phyloP scores from a whole-genome alignment of 495 filamentous ascomycete species.

The Penicillium dipodomyicola region DNA sequence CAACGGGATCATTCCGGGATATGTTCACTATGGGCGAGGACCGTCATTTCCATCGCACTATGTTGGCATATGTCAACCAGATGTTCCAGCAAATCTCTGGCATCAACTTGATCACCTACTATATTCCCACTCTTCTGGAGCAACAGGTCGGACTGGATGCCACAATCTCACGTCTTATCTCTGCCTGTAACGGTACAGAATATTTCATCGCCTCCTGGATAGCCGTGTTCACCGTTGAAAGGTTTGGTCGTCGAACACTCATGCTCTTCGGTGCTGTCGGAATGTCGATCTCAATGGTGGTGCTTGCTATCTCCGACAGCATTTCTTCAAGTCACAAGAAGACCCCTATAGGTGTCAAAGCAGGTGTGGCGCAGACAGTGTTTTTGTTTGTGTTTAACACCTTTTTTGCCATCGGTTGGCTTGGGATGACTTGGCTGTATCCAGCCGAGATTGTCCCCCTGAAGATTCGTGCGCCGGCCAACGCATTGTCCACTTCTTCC shows the following conservation, averaged over 20 bases:
- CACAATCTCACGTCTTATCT: slow-evolving; percentile 62
- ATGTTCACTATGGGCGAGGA: slow-evolving; percentile 70
- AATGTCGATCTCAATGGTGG: slow-evolving; percentile 66
- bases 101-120: slow-evolving; percentile 76
- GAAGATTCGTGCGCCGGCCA: slow-evolving; percentile 65
- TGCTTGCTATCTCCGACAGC: slow-evolving; percentile 54
- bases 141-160: slow-evolving; percentile 53
- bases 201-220: slow-evolving; percentile 74
- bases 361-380: slow-evolving; percentile 51
- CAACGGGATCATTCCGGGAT: slow-evolving; percentile 62
- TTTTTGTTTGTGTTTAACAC: slow-evolving; percentile 75
- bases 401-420: slow-evolving; percentile 75
- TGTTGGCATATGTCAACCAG: slow-evolving; percentile 72
- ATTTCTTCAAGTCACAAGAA: slow-evolving; percentile 28
- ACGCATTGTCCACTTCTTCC: slow-evolving; percentile 60
- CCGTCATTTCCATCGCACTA: slow-evolving; percentile 70
- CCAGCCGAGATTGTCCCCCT: slow-evolving; percentile 65
- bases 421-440: slow-evolving; percentile 73
- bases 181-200: slow-evolving; percentile 69
- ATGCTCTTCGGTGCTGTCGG: slow-evolving; percentile 72
- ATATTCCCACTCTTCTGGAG: slow-evolving; percentile 64
- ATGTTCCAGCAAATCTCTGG: slow-evolving; percentile 77
- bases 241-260: slow-evolving; percentile 64
- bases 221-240: slow-evolving; percentile 68
- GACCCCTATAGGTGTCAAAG: slow-evolving; percentile 28